phyloP scores from a whole-genome alignment of 768 basidiomycete species.

The Candolleomyces aberdarensis region DNA sequence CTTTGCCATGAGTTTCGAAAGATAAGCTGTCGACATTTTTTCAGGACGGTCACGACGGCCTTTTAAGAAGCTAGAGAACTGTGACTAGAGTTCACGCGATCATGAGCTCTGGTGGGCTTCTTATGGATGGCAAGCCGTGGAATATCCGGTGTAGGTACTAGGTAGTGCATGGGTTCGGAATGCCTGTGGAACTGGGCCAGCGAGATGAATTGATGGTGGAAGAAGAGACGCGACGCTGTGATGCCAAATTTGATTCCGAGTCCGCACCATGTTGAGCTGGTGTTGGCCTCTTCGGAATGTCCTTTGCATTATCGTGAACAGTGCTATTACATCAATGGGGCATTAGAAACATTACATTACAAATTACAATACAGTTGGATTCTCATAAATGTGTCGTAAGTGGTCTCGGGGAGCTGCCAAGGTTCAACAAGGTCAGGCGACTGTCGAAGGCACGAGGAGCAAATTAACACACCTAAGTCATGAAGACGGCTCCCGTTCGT shows the following conservation, averaged over 20 bases:
- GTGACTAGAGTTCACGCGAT: background rate
- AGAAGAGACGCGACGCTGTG: no score
- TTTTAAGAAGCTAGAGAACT: no score
- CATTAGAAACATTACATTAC: no score
- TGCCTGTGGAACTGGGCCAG: background rate
- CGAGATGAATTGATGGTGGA: no score
- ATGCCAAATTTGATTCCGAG: no score
- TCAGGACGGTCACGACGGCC: no score
- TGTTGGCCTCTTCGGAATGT: no score
- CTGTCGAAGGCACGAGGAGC: background rate
- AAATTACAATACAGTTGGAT: no score
- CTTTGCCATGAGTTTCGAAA: slow-evolving; percentile 14
- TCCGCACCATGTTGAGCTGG: no score
- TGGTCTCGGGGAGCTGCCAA: background rate
- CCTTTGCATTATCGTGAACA: no score
- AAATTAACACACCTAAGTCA: background rate
- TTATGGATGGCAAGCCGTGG: background rate
- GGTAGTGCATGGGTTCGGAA: background rate
- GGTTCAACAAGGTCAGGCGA: background rate
- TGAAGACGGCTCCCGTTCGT: background rate
- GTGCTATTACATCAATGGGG: no score
- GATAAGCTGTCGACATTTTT: background rate
- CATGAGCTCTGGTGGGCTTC: background rate
- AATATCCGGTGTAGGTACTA: background rate
- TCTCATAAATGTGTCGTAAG: background rate